Evolutionary conservation across 2,329 filamentous ascomycete species (phyloP).

Genomic region (Aspergillus floridensis): DNA sequence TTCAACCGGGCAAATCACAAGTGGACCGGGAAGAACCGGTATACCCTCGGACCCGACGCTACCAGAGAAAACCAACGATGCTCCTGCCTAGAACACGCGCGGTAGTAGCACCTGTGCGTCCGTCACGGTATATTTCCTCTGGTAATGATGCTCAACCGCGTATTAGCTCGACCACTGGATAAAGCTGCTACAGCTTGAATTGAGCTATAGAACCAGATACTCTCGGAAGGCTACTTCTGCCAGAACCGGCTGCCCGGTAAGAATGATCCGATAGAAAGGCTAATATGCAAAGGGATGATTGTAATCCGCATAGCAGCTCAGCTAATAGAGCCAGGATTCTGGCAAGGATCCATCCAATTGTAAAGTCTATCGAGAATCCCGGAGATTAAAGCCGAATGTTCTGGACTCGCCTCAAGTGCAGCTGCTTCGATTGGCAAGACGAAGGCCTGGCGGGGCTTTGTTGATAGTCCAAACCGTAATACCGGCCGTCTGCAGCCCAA

Average conservation of each 20-base stretch:
- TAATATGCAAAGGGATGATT: neutral
- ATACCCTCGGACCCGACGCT: constrained; percentile 1
- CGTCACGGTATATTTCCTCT: neutral
- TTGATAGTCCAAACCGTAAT: constrained; percentile 6
- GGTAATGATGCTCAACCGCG: neutral
- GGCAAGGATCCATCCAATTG: constrained; percentile 4
- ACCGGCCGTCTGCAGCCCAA: constrained; percentile 19
- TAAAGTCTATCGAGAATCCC: constrained; percentile 9
- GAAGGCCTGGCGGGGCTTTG: constrained; percentile 2
- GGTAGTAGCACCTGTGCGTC: constrained; percentile 1
- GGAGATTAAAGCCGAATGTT: constrained; percentile 19
- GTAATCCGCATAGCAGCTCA: constrained; percentile 1
- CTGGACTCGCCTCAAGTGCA: constrained; percentile 13
- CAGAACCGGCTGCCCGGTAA: neutral
- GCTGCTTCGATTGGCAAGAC: constrained; percentile 4
- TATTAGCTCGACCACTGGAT: neutral
- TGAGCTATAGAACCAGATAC: neutral
- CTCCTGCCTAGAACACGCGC: constrained; percentile 3
- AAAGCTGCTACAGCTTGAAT: neutral
- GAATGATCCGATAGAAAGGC: neutral
- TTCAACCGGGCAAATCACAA: neutral
- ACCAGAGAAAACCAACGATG: neutral
- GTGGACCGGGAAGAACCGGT: neutral
- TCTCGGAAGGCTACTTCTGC: neutral
- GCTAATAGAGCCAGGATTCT: neutral